Conservation (phyloP, 169 alveolate genomes). For the Cyclospora cayetanensis region DNA sequence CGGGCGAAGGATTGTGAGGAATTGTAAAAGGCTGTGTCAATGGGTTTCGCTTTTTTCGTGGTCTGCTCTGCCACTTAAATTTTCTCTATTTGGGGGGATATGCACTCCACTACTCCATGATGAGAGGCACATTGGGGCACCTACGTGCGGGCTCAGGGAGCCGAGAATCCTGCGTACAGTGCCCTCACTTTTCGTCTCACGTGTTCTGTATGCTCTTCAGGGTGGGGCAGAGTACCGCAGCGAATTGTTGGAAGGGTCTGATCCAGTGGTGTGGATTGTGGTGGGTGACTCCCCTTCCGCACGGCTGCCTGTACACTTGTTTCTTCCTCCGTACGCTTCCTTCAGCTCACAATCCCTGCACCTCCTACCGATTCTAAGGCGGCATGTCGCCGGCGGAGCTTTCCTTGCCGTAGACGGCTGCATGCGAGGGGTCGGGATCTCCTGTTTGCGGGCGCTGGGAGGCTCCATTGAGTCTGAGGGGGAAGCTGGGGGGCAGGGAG, state of each 20-base stretch:
- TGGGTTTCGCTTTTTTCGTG: too few species aligned
- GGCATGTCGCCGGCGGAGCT: conserved; percentile 32
- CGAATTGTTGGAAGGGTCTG: conserved; percentile 49
- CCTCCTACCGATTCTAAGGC: conserved; percentile 10
- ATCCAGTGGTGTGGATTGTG: conserved; percentile 52
- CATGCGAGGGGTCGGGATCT: conserved; percentile 1
- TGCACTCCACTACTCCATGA: too few species aligned
- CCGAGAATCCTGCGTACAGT: too few species aligned
- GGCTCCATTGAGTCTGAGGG: too few species aligned
- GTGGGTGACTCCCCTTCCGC: background rate
- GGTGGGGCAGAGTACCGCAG: conserved; percentile 61
- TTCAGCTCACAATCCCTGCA: background rate
- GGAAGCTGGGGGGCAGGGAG: background rate
- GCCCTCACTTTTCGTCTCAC: too few species aligned
- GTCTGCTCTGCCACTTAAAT: too few species aligned
- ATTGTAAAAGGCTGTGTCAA: too few species aligned
- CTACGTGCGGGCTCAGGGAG: too few species aligned
- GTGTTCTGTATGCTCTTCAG: conserved; percentile 1
- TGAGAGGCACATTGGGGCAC: too few species aligned
- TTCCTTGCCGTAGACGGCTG: conserved; percentile 1
- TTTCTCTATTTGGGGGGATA: too few species aligned
- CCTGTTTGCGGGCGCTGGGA: background rate
- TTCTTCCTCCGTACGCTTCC: conserved; percentile 57
- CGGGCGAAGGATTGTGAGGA: too few species aligned
- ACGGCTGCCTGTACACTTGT: background rate